Base-by-base conservation (phyloP, 345 rosid genomes). In the Chamaenerion angustifolium region DNA sequence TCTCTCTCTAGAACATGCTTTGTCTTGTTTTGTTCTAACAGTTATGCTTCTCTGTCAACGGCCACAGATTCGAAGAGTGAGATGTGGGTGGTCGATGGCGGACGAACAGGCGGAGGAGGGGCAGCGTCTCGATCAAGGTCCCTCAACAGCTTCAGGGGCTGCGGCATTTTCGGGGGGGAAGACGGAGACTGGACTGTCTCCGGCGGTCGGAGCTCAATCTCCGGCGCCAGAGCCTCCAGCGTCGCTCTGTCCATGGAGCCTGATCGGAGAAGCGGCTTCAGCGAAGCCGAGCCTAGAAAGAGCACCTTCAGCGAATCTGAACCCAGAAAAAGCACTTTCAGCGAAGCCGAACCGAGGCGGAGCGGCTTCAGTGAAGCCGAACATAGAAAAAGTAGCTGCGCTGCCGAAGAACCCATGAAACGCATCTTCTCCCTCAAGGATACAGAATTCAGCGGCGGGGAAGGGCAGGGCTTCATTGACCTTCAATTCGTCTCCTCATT, bases 51-150 rank as follows among this genome's bases (percentile, higher is more conserved):
- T 10, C 13, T 9, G 17, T 48, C 27, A 9, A 9, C n/a, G 44
- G 43, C 8, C 15, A 41, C 21, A 55, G 85, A 80, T 49, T 75
- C 77, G 48, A 86, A 78, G 56, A 78, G 80, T 55, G 80, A 85
- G 66, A 54, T 85, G 25, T 86, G 96, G 95, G 83, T 72, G 47
- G 81, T 82, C 54, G 95, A 87, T 61, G 74, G 76, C 52, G 21
- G 71, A n/a, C 17, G 23, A 6, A 42, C 3, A 8, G 57, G 25
- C 5, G 40, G 13, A 16, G 40, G 13, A 13, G 47, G 40, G 48
- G 79, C 79, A 0, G 95, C 85, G 16, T 84, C 94, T 11, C 80
- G 98, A 62, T 87, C 88, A 16, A 92, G 98, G 67, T 92, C 98
- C 48, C 72, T 92, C 8, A 80, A 89, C 65, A 87, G 95, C 51